These are phyloP conservation scores for Brassica napus DNA, from an alignment of 345 rosid species.

Conservation along the genomic window Da-Ae NC_063444.1:26713001-26713500, in stretches of 20 bases:
- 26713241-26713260: slow-evolving; percentile 84
- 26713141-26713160: slow-evolving; percentile 96
- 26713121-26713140: slow-evolving; percentile 94
- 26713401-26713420: slow-evolving; percentile 99
- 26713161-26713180: slow-evolving; percentile 92
- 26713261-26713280: slow-evolving; percentile 98
- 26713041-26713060: slow-evolving; percentile 48
- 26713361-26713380: slow-evolving; percentile 92
- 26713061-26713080: slow-evolving; percentile 96
- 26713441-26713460: slow-evolving; percentile 96
- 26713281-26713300: slow-evolving; percentile 96
- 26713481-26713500: slow-evolving; percentile 97
- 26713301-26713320: slow-evolving; percentile 91
- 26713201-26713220: slow-evolving; percentile 98
- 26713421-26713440: slow-evolving; percentile 97
- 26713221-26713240: slow-evolving; percentile 84
- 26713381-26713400: slow-evolving; percentile 96
- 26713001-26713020: too few species aligned
- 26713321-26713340: slow-evolving; percentile 92
- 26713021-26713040: too few species aligned
- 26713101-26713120: slow-evolving; percentile 93
- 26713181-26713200: slow-evolving; percentile 98
- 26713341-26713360: slow-evolving; percentile 98
- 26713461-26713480: slow-evolving; percentile 93
- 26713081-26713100: slow-evolving; percentile 88